phyloP scores from a whole-genome alignment of 2,329 filamentous ascomycete genomes.

The Arthrobotrys sphaeroides region DNA sequence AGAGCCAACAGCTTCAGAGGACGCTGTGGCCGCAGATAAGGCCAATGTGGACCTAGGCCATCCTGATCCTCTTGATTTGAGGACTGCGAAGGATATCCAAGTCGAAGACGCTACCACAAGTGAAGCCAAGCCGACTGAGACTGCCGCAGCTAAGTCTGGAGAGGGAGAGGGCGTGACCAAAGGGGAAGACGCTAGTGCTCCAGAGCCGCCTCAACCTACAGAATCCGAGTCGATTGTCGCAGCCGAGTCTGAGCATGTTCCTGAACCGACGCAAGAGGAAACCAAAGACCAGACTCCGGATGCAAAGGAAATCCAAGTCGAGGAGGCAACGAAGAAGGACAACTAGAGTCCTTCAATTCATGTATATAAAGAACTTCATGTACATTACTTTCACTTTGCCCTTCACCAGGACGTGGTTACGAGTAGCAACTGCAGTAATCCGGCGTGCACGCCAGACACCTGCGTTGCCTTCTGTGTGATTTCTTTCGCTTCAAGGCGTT shows the following conservation, averaged over 20 bases:
- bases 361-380: constrained; percentile 40
- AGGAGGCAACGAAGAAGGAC: constrained; percentile 45
- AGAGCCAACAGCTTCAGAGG: constrained; percentile 31
- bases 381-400: constrained; percentile 33
- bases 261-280: constrained; percentile 24
- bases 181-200: not conserved
- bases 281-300: constrained; percentile 16
- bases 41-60: constrained; percentile 8
- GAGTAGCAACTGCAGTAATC: constrained; percentile 4
- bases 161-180: not conserved
- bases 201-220: constrained; percentile 34
- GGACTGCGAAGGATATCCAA: constrained; percentile 18
- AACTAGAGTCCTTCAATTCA: not conserved
- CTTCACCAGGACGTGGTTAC: not conserved
- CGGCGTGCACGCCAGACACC: not conserved
- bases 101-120: not conserved
- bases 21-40: constrained; percentile 34
- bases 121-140: not conserved
- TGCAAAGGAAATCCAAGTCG: constrained; percentile 51
- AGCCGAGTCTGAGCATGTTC: constrained; percentile 38
- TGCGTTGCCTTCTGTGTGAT: constrained; percentile 34
- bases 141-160: not conserved
- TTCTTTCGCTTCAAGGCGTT: constrained; percentile 17
- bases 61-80: constrained; percentile 16
- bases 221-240: constrained; percentile 40